These are phyloP conservation scores for Sonneratia caseolaris DNA, from an alignment of 345 rosid species.

Conservation along the genomic window DNA sequence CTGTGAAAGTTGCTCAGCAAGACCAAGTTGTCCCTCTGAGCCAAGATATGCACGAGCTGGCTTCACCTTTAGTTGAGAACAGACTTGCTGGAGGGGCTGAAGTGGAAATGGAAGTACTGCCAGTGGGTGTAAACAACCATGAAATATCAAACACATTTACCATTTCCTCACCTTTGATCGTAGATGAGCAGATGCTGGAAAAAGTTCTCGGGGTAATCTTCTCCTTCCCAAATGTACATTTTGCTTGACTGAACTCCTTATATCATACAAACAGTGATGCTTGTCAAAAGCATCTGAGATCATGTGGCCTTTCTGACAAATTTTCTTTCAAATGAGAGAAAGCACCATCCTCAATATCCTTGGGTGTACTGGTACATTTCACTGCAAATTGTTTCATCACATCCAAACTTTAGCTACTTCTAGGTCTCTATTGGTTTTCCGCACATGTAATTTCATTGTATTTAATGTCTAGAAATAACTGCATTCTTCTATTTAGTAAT, in stretches of 20 bases:
- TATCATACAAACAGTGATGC: neutral
- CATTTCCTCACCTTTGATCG: constrained; percentile 61
- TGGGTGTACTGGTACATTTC: too few species aligned
- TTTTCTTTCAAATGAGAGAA: neutral
- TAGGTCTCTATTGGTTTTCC: too few species aligned
- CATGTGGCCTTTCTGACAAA: neutral
- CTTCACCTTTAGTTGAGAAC: constrained; percentile 70
- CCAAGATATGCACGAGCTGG: constrained; percentile 63
- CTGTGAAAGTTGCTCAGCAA: constrained; percentile 81
- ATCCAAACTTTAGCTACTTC: too few species aligned
- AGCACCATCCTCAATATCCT: too few species aligned
- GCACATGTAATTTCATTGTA: too few species aligned
- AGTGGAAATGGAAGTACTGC: constrained; percentile 97
- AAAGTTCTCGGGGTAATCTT: constrained; percentile 80
- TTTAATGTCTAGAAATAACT: too few species aligned
- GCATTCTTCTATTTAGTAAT: too few species aligned
- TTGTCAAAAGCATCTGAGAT: neutral
- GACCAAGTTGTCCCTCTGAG: constrained; percentile 67
- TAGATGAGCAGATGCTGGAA: constrained; percentile 86
- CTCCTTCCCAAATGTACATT: neutral
- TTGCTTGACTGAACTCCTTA: neutral
- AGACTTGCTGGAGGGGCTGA: constrained; percentile 88
- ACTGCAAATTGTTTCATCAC: too few species aligned
- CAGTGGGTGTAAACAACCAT: constrained; percentile 72
- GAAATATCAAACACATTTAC: constrained; percentile 63